phyloP scores from a whole-genome alignment of 768 basidiomycete genomes.

The Tubosaeta brunneosetosa region DNA sequence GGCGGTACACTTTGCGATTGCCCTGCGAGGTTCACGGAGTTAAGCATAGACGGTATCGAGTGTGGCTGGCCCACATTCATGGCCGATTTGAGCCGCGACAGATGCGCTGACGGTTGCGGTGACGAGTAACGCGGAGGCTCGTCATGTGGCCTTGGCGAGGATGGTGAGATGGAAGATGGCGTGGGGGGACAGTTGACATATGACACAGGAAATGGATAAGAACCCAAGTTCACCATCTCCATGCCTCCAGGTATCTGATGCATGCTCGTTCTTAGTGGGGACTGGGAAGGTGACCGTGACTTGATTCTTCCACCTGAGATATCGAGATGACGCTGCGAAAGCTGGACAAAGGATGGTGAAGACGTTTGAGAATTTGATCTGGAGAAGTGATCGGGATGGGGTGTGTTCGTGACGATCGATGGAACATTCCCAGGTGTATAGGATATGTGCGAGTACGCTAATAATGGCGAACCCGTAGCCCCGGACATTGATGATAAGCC shows the following conservation, averaged over 20 bases:
- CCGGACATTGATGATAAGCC: constrained; percentile 2
- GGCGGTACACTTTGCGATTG: constrained; percentile 22
- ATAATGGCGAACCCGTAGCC: constrained; percentile 8
- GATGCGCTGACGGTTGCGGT: constrained; percentile 11
- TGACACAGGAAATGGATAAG: constrained; percentile 22
- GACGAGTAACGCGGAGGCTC: constrained; percentile 19
- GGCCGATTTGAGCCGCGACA: constrained; percentile 13
- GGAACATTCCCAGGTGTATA: constrained; percentile 46
- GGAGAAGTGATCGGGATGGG: constrained; percentile 18
- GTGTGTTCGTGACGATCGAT: constrained; percentile 47
- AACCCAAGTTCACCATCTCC: constrained; percentile 9
- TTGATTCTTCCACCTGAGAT: constrained; percentile 22
- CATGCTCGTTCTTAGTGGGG: constrained; percentile 23
- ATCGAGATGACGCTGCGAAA: constrained; percentile 25
- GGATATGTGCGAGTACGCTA: constrained; percentile 15
- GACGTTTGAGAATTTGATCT: constrained; percentile 11
- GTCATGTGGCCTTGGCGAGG: constrained; percentile 31
- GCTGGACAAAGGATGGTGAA: constrained; percentile 16
- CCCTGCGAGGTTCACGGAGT: constrained; percentile 16
- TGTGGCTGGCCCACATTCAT: constrained; percentile 11
- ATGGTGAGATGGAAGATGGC: constrained; percentile 52
- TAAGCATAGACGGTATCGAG: constrained; percentile 9
- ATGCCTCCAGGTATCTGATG: constrained; percentile 14
- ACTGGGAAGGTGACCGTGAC: constrained; percentile 29
- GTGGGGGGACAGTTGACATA: constrained; percentile 53